Percentiles rank a stretch among this genome's conserved stretches.
Conservation (phyloP, 345 rosid genomes). For the Citrus reticulata region DNA sequence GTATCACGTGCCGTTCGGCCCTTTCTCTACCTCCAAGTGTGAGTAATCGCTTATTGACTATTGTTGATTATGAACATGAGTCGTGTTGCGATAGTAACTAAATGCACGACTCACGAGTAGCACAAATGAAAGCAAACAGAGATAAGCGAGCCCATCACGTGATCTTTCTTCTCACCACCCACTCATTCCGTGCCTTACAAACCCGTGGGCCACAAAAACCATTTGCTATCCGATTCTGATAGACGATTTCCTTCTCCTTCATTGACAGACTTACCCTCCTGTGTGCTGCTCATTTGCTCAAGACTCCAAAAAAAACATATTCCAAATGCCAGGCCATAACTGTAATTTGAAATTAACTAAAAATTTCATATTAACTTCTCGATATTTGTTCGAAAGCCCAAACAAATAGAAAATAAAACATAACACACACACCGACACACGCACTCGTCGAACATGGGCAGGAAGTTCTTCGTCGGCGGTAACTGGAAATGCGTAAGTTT, state of each 20-base stretch:
- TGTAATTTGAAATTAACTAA: not conserved
- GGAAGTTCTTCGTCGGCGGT: conserved; percentile 92
- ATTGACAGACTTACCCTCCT: conserved; percentile 20
- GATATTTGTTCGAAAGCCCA: no score
- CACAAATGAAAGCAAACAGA: no score
- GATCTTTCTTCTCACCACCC: not conserved
- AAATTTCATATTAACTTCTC: not conserved
- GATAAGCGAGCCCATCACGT: not conserved
- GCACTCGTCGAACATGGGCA: conserved; percentile 44
- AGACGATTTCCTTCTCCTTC: not conserved
- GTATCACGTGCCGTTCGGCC: no score
- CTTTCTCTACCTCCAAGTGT: rapidly evolving
- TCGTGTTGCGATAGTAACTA: no score
- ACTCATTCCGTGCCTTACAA: conserved; percentile 1
- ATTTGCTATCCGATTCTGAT: not conserved
- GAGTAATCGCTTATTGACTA: no score
- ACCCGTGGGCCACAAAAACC: conserved; percentile 8
- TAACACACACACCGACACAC: no score
- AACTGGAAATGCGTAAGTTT: conserved; percentile 96
- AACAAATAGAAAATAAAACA: not conserved
- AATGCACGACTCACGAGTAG: no score
- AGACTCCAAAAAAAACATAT: not conserved
- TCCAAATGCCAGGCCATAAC: not conserved
- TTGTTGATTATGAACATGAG: no score
- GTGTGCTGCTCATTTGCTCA: no score